Evolutionary conservation across 2,329 filamentous ascomycete genomes (phyloP), one percentile per base, ranked within the genome.

Genomic region (Colletotrichum chlorophyti): DNA sequence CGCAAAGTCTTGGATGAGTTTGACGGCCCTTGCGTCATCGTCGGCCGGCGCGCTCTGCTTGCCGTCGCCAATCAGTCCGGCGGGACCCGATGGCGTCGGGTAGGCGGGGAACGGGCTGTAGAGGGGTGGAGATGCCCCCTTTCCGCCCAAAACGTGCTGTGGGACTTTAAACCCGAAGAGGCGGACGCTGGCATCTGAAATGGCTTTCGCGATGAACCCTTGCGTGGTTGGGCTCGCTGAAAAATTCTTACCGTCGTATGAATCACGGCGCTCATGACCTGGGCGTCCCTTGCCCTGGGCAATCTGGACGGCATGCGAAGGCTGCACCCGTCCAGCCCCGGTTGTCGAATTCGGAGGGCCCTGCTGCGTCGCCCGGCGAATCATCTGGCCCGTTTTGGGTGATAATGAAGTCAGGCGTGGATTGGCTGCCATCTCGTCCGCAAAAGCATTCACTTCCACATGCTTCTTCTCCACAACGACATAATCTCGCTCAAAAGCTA

Each of bases 361-460:
- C 71, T 93, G 91, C 32, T 91, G 90, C 1, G 93, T 95, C 14
- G 90, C 86, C 64, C 93, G 85, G 54, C 93, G 88, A 38, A 89
- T 78, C 68, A 95, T 85, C 19, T 85, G 80, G 9, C 85, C 85
- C 8, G 84, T 77, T 62, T 87, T 83, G 6, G 83, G 79, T 37
- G 83, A 80, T 5, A 63, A 27, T 26, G 76, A 58, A 64, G 84
- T 82, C 19, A 87, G 75, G 46, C 87, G 87, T 43, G 91, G 90
- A 68, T 91, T 94, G 49, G 93, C 90, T 40, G 92, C 93, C 69
- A 99, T 80, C 74, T 98, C 94, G 73, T 99, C 95, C 19, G 95
- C 95, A 68, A 99, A 90, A 3, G 95, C 95, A 72, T 99, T 98
- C 47, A 99, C 94, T 72, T 98, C 94, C 10, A 99, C 93, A 17